Evolutionary conservation across 192 early-diverging fungal species (phyloP).

Genomic region (Linnemannia schmuckeri): DNA sequence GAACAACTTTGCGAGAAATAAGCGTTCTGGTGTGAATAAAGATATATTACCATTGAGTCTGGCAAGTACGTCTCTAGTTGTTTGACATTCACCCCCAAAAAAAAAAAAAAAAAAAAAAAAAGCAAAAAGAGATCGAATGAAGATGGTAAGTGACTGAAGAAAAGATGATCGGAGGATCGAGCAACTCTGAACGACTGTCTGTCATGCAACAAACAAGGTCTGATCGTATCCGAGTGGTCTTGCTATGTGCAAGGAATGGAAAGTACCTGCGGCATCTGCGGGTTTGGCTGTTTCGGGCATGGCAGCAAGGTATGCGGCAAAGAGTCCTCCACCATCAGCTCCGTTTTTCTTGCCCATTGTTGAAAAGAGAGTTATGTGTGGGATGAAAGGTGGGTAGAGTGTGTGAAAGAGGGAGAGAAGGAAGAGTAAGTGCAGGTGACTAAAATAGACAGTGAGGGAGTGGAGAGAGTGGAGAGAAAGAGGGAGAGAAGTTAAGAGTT

Average conservation of each 20-base stretch:
- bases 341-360: constrained; percentile 46
- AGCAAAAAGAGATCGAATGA: background rate
- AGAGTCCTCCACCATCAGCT: constrained; percentile 29
- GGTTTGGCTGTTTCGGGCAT: constrained; percentile 17
- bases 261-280: constrained; percentile 19
- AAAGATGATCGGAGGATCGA: background rate
- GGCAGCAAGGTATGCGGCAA: constrained; percentile 35
- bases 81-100: background rate
- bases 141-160: background rate
- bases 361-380: background rate
- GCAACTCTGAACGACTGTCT: too few species aligned
- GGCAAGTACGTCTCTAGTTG: constrained; percentile 36
- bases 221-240: too few species aligned
- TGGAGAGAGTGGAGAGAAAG: background rate
- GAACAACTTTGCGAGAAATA: background rate
- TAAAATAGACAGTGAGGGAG: background rate
- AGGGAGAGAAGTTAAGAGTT: background rate
- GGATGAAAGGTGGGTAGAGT: background rate
- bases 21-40: background rate
- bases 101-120: background rate
- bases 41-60: constrained; percentile 46
- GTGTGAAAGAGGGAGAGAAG: background rate
- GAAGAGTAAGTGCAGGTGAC: background rate
- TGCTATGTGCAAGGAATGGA: background rate
- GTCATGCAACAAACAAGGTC: too few species aligned